phyloP scores from a whole-genome alignment of 2,329 filamentous ascomycete genomes.

The Trichophyton equinum region DNA sequence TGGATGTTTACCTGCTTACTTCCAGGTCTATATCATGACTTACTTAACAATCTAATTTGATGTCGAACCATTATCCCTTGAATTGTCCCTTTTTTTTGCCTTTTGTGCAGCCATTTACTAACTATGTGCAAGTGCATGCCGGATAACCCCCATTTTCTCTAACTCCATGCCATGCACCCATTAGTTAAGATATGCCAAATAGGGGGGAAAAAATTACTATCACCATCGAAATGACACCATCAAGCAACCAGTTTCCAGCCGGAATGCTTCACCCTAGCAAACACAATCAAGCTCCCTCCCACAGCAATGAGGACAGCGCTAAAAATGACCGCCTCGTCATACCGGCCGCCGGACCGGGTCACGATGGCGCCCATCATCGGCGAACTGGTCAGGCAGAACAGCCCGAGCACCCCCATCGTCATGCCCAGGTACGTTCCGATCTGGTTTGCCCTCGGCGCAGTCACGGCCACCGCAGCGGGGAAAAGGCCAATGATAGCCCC shows the following conservation, averaged over 20 bases:
- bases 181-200: neutral
- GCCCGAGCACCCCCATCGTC: slow-evolving; percentile 11
- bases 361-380: slow-evolving; percentile 13
- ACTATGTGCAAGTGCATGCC: too few relatives aligned
- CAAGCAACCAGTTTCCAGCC: slow-evolving; percentile 8
- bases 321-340: slow-evolving; percentile 9
- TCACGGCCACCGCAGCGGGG: slow-evolving; percentile 7
- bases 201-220: neutral
- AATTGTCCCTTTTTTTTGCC: neutral
- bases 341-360: neutral
- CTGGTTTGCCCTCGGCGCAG: slow-evolving; percentile 8
- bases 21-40: neutral
- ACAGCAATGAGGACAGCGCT: slow-evolving; percentile 6
- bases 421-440: slow-evolving; percentile 13
- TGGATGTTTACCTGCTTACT: neutral
- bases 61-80: too few relatives aligned
- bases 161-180: neutral
- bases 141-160: neutral
- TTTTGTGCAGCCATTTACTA: too few relatives aligned
- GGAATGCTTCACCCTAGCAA: slow-evolving; percentile 8
- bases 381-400: slow-evolving; percentile 11
- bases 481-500: slow-evolving; percentile 34
- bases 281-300: slow-evolving; percentile 6
- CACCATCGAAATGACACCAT: neutral
- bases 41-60: neutral